Evolutionary conservation across 2,329 filamentous ascomycete genomes (phyloP).

Genomic region (Paracoccidioides brasiliensis): DNA sequence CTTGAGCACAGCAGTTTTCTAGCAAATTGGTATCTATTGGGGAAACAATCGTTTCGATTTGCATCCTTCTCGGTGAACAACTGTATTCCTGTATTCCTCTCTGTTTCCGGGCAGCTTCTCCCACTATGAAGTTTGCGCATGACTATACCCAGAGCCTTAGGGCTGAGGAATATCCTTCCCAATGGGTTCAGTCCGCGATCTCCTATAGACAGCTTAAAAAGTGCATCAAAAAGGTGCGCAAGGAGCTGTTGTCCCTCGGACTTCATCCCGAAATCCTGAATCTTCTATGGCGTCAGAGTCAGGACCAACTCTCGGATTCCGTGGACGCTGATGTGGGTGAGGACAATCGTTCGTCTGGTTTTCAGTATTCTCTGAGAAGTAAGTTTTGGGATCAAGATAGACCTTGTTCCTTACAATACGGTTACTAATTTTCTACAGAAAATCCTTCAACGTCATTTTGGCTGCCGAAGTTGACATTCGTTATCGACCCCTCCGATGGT

Average conservation of each 20-base stretch:
- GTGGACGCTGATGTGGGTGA: constrained; percentile 2
- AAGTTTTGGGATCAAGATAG: constrained; percentile 1
- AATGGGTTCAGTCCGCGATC: constrained; percentile 61
- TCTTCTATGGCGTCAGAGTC: constrained; percentile 41
- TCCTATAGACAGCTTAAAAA: constrained; percentile 80
- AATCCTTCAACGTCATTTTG: constrained; percentile 35
- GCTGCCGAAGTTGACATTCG: constrained; percentile 56
- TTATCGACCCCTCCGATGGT: constrained; percentile 53
- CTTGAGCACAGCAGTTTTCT: not conserved
- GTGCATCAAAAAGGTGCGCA: constrained; percentile 66
- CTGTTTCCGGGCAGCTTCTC: not conserved
- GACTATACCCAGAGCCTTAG: constrained; percentile 58
- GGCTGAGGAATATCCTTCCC: constrained; percentile 59
- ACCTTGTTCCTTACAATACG: not conserved
- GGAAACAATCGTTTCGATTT: not conserved
- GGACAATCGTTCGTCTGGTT: not conserved
- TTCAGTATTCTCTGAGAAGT: constrained; percentile 4
- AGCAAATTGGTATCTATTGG: not conserved
- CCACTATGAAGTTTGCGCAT: constrained; percentile 71
- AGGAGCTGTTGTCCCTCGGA: constrained; percentile 57
- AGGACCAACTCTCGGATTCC: not conserved
- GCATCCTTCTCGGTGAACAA: not conserved
- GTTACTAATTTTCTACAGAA: constrained; percentile 11
- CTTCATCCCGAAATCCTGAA: constrained; percentile 59
- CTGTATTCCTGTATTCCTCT: not conserved